Conservation (phyloP, 192 early-diverging fungal species). For the Coemansia sp. region DNA sequence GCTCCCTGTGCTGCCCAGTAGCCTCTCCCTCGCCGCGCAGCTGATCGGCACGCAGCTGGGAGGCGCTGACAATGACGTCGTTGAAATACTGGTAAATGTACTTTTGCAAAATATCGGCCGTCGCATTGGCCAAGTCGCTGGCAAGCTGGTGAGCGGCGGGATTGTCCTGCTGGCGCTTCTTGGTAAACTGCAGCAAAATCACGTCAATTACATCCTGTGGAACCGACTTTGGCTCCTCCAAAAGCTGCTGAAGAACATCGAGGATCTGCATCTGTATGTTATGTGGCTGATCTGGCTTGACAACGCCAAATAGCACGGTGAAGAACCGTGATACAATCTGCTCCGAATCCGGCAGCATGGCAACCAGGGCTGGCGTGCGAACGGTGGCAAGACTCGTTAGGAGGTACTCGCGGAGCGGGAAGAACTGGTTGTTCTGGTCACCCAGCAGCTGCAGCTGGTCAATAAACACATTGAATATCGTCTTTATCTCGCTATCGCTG, state of each 20-base stretch:
- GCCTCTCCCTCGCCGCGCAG: conserved; percentile 17
- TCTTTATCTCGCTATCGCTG: conserved; percentile 66
- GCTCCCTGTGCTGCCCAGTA: conserved; percentile 29
- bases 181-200: conserved; percentile 76
- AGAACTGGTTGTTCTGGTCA: conserved; percentile 65
- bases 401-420: conserved; percentile 75
- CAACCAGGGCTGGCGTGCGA: conserved; percentile 78
- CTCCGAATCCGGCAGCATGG: conserved; percentile 75
- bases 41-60: conserved; percentile 34
- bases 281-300: conserved; percentile 68
- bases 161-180: conserved; percentile 70
- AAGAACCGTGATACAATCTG: conserved; percentile 76
- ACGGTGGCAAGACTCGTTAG: conserved; percentile 88
- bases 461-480: conserved; percentile 83
- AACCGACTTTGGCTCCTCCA: conserved; percentile 71
- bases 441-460: conserved; percentile 69
- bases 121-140: conserved; percentile 72
- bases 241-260: conserved; percentile 79
- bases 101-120: conserved; percentile 81
- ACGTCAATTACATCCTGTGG: conserved; percentile 83
- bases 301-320: conserved; percentile 68
- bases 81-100: conserved; percentile 94
- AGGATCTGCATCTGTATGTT: conserved; percentile 78
- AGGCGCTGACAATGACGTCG: conserved; percentile 72
- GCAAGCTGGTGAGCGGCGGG: conserved; percentile 74